Evolutionary conservation across 257 asterid genomes (phyloP), one percentile per base, ranked within the genome.

Genomic region (Solanum rostratum): DNA sequence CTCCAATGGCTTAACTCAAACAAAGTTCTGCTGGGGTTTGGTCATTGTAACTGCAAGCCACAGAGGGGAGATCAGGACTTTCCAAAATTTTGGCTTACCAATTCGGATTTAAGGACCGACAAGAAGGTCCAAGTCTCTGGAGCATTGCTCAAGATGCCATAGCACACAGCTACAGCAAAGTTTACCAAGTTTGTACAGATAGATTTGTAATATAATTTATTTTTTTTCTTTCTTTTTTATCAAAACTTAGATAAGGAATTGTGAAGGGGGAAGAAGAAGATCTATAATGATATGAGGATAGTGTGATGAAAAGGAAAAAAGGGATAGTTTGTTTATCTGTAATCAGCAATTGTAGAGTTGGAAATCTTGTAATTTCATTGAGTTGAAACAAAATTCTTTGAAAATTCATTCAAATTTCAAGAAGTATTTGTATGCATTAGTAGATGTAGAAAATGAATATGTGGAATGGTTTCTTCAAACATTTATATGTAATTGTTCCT

Each of bases 21-120:
- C 69, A 33, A 83, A 83, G 20, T 68, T 60, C 24, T 71, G 80
- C 53, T 83, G 85, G 88, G 88, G 89, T 50, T 37, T 84, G 82
- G 89, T 86, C 63, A 86, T 86, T 27, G 89, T 84, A 54, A 84
- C 89, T 27, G 89, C 89, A 18, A 65, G 86, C 41, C 80, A 62
- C 30, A 63, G 87, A 29, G 89, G 89, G 39, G 85, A 79, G 27
- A 86, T 86, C 71, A 86, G 85, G 24, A 84, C 76, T 80, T 86
- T 79, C 83, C 89, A 86, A 24, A 86, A 86, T 43, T 86, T 86
- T 80, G 89, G 89, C 29, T 59, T 86, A 50, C 89, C 89, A 39
- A 52, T 85, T 7, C 87, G 84, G 74, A 63, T 85, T 85, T 85
- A 85, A 84, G 7, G 3, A 19, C 54, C 27, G 19, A 30, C 55